Evolutionary conservation across 2,329 filamentous ascomycete species (phyloP).

Genomic region (Aspergillus aculeatinus): DNA sequence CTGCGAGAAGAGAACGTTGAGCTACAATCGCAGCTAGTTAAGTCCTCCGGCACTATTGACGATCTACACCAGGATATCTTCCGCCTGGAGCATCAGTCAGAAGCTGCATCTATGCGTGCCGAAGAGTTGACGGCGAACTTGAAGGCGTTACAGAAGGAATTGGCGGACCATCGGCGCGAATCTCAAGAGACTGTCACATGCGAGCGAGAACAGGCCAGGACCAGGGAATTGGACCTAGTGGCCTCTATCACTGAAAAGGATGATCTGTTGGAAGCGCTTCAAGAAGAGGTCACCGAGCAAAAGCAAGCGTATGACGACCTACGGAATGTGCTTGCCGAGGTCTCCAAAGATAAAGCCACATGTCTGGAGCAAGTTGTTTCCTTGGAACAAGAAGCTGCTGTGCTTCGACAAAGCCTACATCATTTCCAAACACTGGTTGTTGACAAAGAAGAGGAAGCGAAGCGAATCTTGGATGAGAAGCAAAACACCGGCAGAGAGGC

Average conservation of each 20-base stretch:
- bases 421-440: constrained; percentile 16
- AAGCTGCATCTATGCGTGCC: constrained; percentile 39
- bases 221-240: constrained; percentile 45
- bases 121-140: constrained; percentile 37
- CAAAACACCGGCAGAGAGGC: constrained; percentile 17
- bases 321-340: constrained; percentile 20
- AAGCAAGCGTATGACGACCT: constrained; percentile 23
- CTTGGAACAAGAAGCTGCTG: constrained; percentile 28
- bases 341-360: constrained; percentile 26
- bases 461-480: constrained; percentile 23
- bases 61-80: constrained; percentile 43
- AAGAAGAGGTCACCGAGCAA: constrained; percentile 34
- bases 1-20: constrained; percentile 36
- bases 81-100: constrained; percentile 38
- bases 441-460: constrained; percentile 29
- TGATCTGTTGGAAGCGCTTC: constrained; percentile 45
- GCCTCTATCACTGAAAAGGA: constrained; percentile 46
- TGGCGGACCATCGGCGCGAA: constrained; percentile 36
- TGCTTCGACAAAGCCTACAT: constrained; percentile 24
- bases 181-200: constrained; percentile 30
- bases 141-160: constrained; percentile 33
- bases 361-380: constrained; percentile 20
- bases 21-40: constrained; percentile 38
- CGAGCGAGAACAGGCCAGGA: constrained; percentile 32
- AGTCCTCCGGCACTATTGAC: constrained; percentile 37